These are phyloP conservation scores for Pythium grandisporangium DNA, from an alignment of 352 stramenopile species.

Conservation along the genomic window DNA sequence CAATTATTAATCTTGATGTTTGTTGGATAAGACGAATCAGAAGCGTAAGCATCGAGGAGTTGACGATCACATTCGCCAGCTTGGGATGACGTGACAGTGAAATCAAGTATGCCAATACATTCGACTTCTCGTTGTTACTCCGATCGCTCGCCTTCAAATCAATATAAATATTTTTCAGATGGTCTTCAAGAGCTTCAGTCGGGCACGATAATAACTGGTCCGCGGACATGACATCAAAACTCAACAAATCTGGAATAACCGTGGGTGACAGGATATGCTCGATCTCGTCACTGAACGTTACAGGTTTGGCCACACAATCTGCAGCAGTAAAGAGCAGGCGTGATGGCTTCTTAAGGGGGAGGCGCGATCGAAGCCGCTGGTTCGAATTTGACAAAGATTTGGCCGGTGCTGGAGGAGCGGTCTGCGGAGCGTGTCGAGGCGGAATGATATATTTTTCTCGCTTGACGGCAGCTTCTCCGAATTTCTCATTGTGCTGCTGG, in stretches of 20 bases:
- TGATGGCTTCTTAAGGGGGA: slow-evolving; percentile 3
- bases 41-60: slow-evolving; percentile 66
- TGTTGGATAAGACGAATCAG: slow-evolving; percentile 19
- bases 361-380: too few species aligned
- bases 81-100: slow-evolving; percentile 36
- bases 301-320: slow-evolving; percentile 51
- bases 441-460: background rate
- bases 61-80: slow-evolving; percentile 74
- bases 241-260: slow-evolving; percentile 17
- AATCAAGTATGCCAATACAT: slow-evolving; percentile 51
- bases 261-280: slow-evolving; percentile 19
- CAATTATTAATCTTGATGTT: too few species aligned
- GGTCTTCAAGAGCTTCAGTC: slow-evolving; percentile 45
- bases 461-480: background rate
- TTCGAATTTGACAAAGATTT: too few species aligned
- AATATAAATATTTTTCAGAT: slow-evolving; percentile 72
- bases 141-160: slow-evolving; percentile 35
- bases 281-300: slow-evolving; percentile 46
- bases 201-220: slow-evolving; percentile 29
- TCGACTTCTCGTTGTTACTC: slow-evolving; percentile 19
- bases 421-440: slow-evolving; percentile 1
- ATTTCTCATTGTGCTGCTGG: too few species aligned
- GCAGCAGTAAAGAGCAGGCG: slow-evolving; percentile 43
- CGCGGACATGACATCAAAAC: slow-evolving; percentile 25
- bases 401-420: slow-evolving; percentile 1